Evolutionary conservation across 495 filamentous ascomycete genomes (phyloP), one percentile per base, ranked within the genome.

Genomic region (Neurospora discreta): DNA sequence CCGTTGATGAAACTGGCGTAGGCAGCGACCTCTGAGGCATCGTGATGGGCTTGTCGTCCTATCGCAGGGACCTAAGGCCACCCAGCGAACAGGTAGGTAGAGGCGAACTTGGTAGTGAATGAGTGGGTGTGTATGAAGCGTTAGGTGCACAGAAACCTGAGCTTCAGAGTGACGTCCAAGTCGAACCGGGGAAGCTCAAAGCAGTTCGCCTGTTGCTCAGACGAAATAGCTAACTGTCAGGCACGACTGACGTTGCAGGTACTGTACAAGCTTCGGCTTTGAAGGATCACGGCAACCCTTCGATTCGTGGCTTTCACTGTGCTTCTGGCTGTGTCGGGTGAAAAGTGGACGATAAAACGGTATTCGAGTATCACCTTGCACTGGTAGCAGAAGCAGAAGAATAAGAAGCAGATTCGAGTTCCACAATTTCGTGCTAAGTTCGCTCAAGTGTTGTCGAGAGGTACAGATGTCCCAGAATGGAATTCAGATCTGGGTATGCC

Each of bases 1-100:
- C 93, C 44, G 90, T 90, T 15, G 93, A 96, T 69, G 93, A 92
- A 69, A 89, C 89, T 36, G 95, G 95, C 7, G 94, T 97, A 52
- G 93, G 93, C 65, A 90, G 84, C 71, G 84, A 84, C 67, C 87
- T 83, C 68, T 86, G 90, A 83, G 91, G 90, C 92, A 96, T 95
- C 75, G 72, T 86, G 74, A 73, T 39, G 5, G 39, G 13, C 52
- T 52, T 71, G 58, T 23, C 18, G 46, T 68, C 16, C 33, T 40
- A 52, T 52, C 44, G 43, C 8, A 20, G 26, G 15, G 41, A 33
- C 23, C 11, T 43, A 39, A 69, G n/a, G 38, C 26, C 16, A 39
- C 30, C 18, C 20, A 20, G 39, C 20, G 23, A 13, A 26, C 13
- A 58, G 46, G 20, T 26, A 26, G 46, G 20, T 26, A 58, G 46